Base-by-base conservation (phyloP, 805 yeast species). In the Candida ponderosae region DNA sequence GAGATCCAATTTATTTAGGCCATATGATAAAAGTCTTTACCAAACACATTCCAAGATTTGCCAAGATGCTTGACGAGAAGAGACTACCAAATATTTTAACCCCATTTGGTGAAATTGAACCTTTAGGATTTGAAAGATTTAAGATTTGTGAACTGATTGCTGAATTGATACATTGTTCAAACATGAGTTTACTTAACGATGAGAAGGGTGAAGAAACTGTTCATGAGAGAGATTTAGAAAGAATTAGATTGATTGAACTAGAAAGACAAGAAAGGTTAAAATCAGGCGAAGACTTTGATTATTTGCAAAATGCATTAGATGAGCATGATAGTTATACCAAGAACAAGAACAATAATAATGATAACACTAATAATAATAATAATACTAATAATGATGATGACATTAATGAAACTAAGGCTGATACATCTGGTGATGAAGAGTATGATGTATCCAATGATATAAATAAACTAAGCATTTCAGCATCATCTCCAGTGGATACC, bases 91-190 rank as follows among this genome's bases (percentile, higher is more conserved):
- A 59, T 18, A 54, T 76, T 42, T 65, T 64, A 36, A 83, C 86
- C 26, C 82, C 88, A 29, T 70, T 82, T 46, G 85, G 87, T 16
- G 59, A 60, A 21, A 71, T 74, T 47, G 80, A 77, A 50, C 88
- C 93, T 2, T 63, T 93, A 18, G 98, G 98, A 0, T 86, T 90
- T 57, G 95, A 89, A 50, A 71, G 89, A 45, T 89, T 93, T 62
- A 85, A 88, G 53, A 74, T 93, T 18, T 80, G 95, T 42, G 99
- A 93, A 60, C 65, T 93, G 36, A 76, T 93, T 34, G 98, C 98
- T 0, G 99, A 93, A 53, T 68, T 93, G 30, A 68, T 93, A 39
- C 98, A 93, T 60, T 93, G 99, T 55, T 87, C 96, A n/a, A 93
- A 93, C 61, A 93, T 93, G 97, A 86, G 82, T 0, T 68, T 88